Percentiles rank a stretch among this genome's conserved stretches.
These are phyloP conservation scores for Trichosporon sp. DNA, from an alignment of 1,284 basidiomycete genomes.

Conservation along the genomic window DNA sequence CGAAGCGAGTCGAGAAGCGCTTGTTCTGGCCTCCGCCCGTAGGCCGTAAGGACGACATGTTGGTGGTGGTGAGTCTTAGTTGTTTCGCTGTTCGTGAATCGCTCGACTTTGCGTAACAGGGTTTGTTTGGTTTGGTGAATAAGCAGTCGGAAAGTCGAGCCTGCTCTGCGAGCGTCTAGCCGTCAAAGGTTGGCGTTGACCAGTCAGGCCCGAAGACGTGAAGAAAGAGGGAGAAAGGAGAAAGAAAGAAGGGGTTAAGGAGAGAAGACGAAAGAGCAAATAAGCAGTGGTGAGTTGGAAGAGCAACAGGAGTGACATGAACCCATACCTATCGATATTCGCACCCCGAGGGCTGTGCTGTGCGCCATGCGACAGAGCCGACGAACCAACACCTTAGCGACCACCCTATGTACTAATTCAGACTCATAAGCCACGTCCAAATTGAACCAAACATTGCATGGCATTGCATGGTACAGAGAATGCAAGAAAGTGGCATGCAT, in stretches of 20 bases:
- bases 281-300: constrained; percentile 20
- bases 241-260: constrained; percentile 2
- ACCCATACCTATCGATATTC: constrained; percentile 8
- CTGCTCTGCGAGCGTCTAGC: constrained; percentile 12
- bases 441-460: neutral
- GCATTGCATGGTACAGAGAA: neutral
- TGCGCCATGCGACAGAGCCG: constrained; percentile 15
- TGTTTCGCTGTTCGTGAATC: constrained; percentile 19
- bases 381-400: neutral
- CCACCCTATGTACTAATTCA: neutral
- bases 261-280: constrained; percentile 13
- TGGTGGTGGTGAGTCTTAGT: neutral
- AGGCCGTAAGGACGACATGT: constrained; percentile 28
- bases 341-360: constrained; percentile 18
- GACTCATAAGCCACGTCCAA: neutral
- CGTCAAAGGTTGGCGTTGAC: constrained; percentile 10
- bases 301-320: constrained; percentile 15
- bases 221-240: constrained; percentile 11
- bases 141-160: constrained; percentile 1
- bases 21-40: constrained; percentile 20
- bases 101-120: constrained; percentile 12
- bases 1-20: constrained; percentile 42
- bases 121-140: constrained; percentile 20
- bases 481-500: neutral
- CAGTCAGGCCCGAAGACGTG: neutral